These are phyloP conservation scores for Cladosporium sphaerospermum DNA, from an alignment of 2,329 filamentous ascomycete species.

Conservation along the genomic window DNA sequence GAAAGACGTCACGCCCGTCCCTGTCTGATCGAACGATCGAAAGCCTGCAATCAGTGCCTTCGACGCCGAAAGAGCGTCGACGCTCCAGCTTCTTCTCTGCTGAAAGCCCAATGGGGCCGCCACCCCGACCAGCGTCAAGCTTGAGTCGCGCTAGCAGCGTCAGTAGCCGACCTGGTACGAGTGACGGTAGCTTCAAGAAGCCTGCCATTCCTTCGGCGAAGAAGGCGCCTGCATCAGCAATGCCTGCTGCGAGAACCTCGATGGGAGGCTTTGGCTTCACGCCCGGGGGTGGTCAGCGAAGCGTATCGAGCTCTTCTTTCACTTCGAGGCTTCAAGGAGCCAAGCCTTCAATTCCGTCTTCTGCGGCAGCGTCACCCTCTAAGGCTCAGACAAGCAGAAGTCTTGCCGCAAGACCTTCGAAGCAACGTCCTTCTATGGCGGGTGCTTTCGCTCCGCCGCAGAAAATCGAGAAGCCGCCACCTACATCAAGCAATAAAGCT, in stretches of 20 bases:
- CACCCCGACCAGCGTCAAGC: slow-evolving; percentile 58
- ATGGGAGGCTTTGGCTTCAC: slow-evolving; percentile 22
- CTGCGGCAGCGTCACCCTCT: slow-evolving; percentile 4
- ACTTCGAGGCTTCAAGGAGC: slow-evolving; percentile 20
- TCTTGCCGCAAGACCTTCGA: slow-evolving; percentile 27
- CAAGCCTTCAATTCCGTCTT: neutral
- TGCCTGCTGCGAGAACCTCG: slow-evolving; percentile 23
- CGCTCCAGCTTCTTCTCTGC: slow-evolving; percentile 67
- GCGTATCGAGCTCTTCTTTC: slow-evolving; percentile 25
- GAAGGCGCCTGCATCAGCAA: slow-evolving; percentile 29
- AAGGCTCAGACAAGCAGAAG: slow-evolving; percentile 33
- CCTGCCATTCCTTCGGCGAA: slow-evolving; percentile 31
- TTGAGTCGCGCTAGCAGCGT: slow-evolving; percentile 43
- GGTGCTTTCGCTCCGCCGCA: slow-evolving; percentile 27
- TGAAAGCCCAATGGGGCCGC: slow-evolving; percentile 52
- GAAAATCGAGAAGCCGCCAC: slow-evolving; percentile 17
- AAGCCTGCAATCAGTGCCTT: slow-evolving; percentile 69
- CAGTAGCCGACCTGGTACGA: slow-evolving; percentile 45
- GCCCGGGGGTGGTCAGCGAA: slow-evolving; percentile 19
- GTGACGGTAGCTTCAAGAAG: slow-evolving; percentile 33
- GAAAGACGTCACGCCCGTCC: slow-evolving; percentile 47
- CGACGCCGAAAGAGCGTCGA: slow-evolving; percentile 65
- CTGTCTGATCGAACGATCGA: slow-evolving; percentile 81
- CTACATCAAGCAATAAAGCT: neutral
- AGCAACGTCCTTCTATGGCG: slow-evolving; percentile 27